Evolutionary conservation across 106 monocot genomes (phyloP).

Genomic region (Dendrobium catenatum): DNA sequence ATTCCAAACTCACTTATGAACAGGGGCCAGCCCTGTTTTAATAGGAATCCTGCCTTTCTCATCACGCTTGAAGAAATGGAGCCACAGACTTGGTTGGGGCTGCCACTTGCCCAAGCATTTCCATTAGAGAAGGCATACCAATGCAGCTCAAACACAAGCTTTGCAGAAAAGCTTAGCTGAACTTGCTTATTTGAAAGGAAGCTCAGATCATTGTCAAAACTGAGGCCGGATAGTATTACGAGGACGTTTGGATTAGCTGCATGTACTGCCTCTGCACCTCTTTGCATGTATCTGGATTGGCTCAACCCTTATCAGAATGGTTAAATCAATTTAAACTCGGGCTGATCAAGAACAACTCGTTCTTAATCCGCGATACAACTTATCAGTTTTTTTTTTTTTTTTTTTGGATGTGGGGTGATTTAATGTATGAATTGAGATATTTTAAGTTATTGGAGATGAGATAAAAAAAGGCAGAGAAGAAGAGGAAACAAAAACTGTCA

Average conservation of each 20-base stretch:
- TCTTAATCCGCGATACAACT: too few species aligned
- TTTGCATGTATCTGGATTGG: slow-evolving; percentile 16
- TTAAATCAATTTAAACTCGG: background rate
- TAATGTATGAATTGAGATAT: too few species aligned
- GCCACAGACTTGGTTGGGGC: slow-evolving; percentile 15
- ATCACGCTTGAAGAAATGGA: background rate
- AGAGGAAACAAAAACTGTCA: too few species aligned
- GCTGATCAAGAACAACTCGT: too few species aligned
- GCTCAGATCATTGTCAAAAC: slow-evolving; percentile 24
- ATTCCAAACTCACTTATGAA: slow-evolving; percentile 31
- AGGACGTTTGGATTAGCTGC: slow-evolving; percentile 27
- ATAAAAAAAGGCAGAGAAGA: too few species aligned
- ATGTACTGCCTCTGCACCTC: slow-evolving; percentile 21
- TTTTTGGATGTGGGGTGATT: too few species aligned
- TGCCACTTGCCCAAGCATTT: background rate
- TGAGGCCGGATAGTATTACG: slow-evolving; percentile 25
- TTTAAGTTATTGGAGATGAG: too few species aligned
- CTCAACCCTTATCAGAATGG: background rate
- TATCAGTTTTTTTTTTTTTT: too few species aligned
- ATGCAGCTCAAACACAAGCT: slow-evolving; percentile 29
- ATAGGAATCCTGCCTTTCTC: slow-evolving; percentile 9
- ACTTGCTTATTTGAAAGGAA: slow-evolving; percentile 5
- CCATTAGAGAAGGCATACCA: slow-evolving; percentile 31
- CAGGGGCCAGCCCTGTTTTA: slow-evolving; percentile 9
- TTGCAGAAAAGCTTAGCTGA: background rate